These are phyloP conservation scores for Cercospora sojina DNA, from an alignment of 2,329 filamentous ascomycete species.

Conservation along the genomic window DNA sequence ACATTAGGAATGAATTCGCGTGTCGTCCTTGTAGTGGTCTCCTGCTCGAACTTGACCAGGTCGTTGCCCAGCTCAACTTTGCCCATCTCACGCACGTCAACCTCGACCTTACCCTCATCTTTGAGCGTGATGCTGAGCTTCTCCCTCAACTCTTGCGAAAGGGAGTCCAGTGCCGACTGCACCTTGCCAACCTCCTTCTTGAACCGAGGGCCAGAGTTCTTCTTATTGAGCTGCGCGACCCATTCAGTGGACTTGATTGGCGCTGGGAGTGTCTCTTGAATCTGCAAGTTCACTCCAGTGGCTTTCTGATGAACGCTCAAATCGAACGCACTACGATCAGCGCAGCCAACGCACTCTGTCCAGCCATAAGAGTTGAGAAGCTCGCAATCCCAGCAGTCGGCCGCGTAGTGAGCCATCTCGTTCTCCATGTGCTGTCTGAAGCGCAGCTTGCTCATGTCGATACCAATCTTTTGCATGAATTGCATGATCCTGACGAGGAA, in stretches of 20 bases:
- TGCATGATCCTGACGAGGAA: conserved; percentile 91
- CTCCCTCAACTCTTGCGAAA: conserved; percentile 79
- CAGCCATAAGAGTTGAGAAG: conserved; percentile 88
- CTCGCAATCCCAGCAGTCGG: conserved; percentile 98
- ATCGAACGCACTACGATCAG: conserved; percentile 93
- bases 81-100: conserved; percentile 67
- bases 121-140: conserved; percentile 72
- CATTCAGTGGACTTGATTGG: conserved; percentile 82
- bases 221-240: conserved; percentile 84
- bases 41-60: conserved; percentile 78
- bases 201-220: conserved; percentile 92
- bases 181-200: conserved; percentile 91
- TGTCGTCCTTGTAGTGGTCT: conserved; percentile 76
- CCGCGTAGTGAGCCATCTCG: conserved; percentile 90
- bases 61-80: conserved; percentile 79
- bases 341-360: conserved; percentile 98
- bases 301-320: conserved; percentile 88
- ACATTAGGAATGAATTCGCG: conserved; percentile 87
- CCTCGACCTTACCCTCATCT: conserved; percentile 69
- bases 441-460: conserved; percentile 83
- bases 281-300: conserved; percentile 81
- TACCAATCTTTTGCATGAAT: conserved; percentile 84
- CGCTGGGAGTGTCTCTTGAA: conserved; percentile 75
- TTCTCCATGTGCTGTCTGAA: conserved; percentile 97
- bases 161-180: conserved; percentile 71